Percentiles rank a stretch among this genome's conserved stretches.
These are phyloP conservation scores for Jamesozyma lodderae DNA, from an alignment of 805 yeast genomes.

Conservation along the genomic window DNA sequence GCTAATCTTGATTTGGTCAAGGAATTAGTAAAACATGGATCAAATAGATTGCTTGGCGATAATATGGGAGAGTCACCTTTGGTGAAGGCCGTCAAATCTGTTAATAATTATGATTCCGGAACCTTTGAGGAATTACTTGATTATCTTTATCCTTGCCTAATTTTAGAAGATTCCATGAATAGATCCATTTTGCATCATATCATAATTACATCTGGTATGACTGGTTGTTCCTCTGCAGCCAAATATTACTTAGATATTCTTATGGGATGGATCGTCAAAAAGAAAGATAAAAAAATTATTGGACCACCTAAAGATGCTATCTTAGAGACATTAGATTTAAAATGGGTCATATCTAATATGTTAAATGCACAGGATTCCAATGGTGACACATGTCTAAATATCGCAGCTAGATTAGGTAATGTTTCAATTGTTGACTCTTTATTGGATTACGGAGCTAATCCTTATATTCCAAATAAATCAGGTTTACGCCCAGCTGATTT, in stretches of 20 bases:
- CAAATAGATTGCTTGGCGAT: constrained; percentile 60
- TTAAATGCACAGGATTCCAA: constrained; percentile 85
- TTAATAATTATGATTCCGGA: constrained; percentile 73
- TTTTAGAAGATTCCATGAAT: constrained; percentile 55
- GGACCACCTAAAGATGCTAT: constrained; percentile 24
- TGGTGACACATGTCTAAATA: constrained; percentile 91
- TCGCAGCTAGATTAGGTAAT: constrained; percentile 84
- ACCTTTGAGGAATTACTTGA: constrained; percentile 65
- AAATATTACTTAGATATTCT: constrained; percentile 64
- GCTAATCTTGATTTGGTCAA: constrained; percentile 66
- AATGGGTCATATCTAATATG: constrained; percentile 55
- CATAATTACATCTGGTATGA: constrained; percentile 67
- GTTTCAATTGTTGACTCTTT: constrained; percentile 71
- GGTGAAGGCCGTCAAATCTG: constrained; percentile 60
- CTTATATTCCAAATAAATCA: constrained; percentile 67
- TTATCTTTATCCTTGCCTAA: constrained; percentile 64
- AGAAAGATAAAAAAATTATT: constrained; percentile 16
- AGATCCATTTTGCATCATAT: constrained; percentile 85
- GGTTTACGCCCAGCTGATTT: constrained; percentile 84
- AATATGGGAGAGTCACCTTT: constrained; percentile 82
- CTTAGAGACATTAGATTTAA: constrained; percentile 40
- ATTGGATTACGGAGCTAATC: constrained; percentile 82
- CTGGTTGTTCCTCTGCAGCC: constrained; percentile 63
- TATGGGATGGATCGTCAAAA: constrained; percentile 66
- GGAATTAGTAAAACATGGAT: constrained; percentile 57